phyloP scores from a whole-genome alignment of 352 stramenopile genomes.

The Thraustotheca clavata region DNA sequence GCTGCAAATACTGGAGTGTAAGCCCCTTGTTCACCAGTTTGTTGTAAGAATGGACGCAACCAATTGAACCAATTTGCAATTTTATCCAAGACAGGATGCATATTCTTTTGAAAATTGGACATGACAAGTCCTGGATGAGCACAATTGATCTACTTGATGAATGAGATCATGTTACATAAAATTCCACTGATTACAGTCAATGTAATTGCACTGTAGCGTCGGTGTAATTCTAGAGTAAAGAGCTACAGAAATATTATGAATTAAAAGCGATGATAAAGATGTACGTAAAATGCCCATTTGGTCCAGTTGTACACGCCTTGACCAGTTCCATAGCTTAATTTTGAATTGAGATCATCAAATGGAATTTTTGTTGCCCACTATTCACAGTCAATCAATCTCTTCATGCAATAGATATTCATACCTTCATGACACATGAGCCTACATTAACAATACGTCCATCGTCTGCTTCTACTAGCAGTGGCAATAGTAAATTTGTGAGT shows the following conservation, averaged over 20 bases:
- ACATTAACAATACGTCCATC: conserved; percentile 15
- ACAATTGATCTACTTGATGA: conserved; percentile 4
- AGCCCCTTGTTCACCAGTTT: conserved; percentile 4
- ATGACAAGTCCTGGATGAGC: conserved; percentile 18
- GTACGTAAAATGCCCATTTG: conserved; percentile 19
- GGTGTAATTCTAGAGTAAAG: conserved; percentile 18
- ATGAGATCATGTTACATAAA: neutral
- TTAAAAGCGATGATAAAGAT: neutral
- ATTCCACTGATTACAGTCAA: conserved; percentile 2
- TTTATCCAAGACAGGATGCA: conserved; percentile 3
- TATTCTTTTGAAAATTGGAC: conserved; percentile 20
- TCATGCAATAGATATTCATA: neutral
- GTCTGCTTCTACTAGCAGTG: neutral
- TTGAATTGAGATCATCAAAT: conserved; percentile 17
- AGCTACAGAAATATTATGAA: neutral
- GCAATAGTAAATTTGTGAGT: conserved; percentile 23
- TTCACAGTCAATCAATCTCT: too few species aligned
- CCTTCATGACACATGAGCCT: conserved; percentile 22
- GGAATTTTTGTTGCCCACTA: conserved; percentile 9
- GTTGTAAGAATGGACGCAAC: conserved; percentile 1
- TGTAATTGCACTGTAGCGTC: conserved; percentile 7
- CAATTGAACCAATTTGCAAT: neutral
- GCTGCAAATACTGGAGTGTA: conserved; percentile 21
- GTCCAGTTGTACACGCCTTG: conserved; percentile 7
- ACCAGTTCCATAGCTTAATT: conserved; percentile 12